Base-by-base conservation (phyloP, 2,329 filamentous ascomycete species). In the Nothopassalora personata region DNA sequence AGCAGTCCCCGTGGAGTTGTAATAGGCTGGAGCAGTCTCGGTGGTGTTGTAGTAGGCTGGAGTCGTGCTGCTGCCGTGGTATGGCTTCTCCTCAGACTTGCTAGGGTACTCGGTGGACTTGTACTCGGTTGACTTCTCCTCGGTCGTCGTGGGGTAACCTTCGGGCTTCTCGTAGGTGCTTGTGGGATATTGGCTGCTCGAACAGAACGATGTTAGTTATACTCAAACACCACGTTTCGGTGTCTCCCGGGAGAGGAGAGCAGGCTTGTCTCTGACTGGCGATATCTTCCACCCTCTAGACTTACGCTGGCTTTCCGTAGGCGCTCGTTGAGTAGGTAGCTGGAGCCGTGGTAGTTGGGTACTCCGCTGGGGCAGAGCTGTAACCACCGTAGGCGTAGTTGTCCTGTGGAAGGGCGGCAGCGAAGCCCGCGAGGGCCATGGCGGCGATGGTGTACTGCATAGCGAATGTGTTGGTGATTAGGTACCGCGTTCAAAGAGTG, bases 381-480 rank as follows among this genome's bases (percentile, higher is more conserved):
- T 43, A 18, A 18, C n/a, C 28, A 30, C 27, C 49, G 49, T 51
- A 51, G 49, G 11, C 49, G n/a, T 51, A 28, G 46, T 31, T 51
- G 49, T 31, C 27, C n/a, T 34, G 30, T 9, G 49, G 28, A 31
- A 51, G 1, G 49, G 49, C 49, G n/a, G 30, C 49, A 18, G 30
- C 49, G n/a, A 30, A 28, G 49, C 49, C 49, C 27, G 30, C 49
- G 49, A 51, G 49, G 49, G 49, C 49, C n/a, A 51, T 34, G 30
- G 49, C 30, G 30, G 49, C 30, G 28, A 30, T 51, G 19, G 46
- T 49, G 28, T 51, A 51, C 49, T 34, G 27, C 49, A 51, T 51
- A 31, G 27, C 30, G 27, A 51, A 51, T 30, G 49, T 30, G 28
- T 51, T 51, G 49, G 30, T 51, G 28, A 31, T 51, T 18, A 19